Evolutionary conservation across 352 stramenopile species (phyloP), one percentile per base, ranked within the genome.

Genomic region (Phytopythium kandeliae): DNA sequence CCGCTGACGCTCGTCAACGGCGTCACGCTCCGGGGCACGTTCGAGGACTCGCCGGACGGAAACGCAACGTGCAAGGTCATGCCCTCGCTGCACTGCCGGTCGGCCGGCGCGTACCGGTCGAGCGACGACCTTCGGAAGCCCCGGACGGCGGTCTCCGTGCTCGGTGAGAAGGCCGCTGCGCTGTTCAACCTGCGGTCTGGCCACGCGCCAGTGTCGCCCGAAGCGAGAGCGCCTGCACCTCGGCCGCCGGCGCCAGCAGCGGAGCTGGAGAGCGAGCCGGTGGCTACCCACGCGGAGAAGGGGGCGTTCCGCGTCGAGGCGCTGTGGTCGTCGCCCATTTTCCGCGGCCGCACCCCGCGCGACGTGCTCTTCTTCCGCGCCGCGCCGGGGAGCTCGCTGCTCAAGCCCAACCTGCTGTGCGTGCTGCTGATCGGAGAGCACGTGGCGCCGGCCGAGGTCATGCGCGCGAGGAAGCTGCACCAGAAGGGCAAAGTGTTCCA

Each of bases 321-420:
- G 17, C 60, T 89, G 9, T 28, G 65, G 0, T 65, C 63, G 36
- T 85, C 80, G 13, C 67, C 74, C 4, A 54, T 86, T 17, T 70
- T 89, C 22, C 68, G 60, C 26, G 58, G 80, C 16, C 66, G 66
- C n/a, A 83, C 71, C 52, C 57, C 66, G n/a, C 74, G 74, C 3
- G 81, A 90, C 40, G 68, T 88, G 15, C 51, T 89, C 2, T 92
- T 74, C 48, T 92, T 92, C 31, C 72, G 78, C 1, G 81, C 71
- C 0, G 76, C 81, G 1, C 74, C 78, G 16, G 77, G 78, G 3
- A 81, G 71, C 48, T 70, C 69, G 22, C 68, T 85, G 26, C 59
- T 90, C 40, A 78, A 84, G 19, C 47, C 73, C 4, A 74, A 88
- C 15, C 58, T 83, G 9, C 54, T 91, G 1, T 78, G 71, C 19